phyloP scores from a whole-genome alignment of 2,329 filamentous ascomycete genomes.

The Zelopaecilomyces penicillatus region DNA sequence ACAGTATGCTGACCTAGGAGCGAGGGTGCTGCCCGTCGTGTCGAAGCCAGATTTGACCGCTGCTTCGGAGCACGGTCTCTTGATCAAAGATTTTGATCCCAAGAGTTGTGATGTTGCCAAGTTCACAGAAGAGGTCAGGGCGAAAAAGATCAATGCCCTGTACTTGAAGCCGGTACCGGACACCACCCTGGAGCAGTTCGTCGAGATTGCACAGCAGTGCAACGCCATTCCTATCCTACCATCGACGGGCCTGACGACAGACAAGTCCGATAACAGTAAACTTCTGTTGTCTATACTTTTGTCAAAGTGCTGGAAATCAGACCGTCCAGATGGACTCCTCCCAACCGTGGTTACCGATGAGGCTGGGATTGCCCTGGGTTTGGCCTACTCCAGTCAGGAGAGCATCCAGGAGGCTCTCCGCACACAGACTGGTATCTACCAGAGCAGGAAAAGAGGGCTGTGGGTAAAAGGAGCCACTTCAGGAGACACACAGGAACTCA shows the following conservation, averaged over 20 bases:
- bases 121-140: conserved; percentile 37
- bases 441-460: conserved; percentile 87
- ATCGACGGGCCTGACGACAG: conserved; percentile 59
- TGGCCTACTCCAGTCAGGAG: conserved; percentile 91
- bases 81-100: conserved; percentile 45
- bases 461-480: conserved; percentile 97
- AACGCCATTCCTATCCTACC: conserved; percentile 66
- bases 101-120: conserved; percentile 29
- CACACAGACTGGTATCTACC: conserved; percentile 77
- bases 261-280: conserved; percentile 50
- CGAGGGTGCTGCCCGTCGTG: conserved; percentile 46
- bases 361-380: conserved; percentile 69
- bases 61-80: conserved; percentile 40
- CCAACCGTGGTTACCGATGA: conserved; percentile 90
- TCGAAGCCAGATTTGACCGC: conserved; percentile 36
- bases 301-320: conserved; percentile 66
- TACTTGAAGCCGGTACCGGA: conserved; percentile 44
- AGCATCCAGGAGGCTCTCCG: conserved; percentile 80
- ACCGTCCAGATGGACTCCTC: conserved; percentile 74
- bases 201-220: conserved; percentile 39
- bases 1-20: conserved; percentile 46
- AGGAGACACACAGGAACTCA: conserved; percentile 83
- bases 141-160: conserved; percentile 37
- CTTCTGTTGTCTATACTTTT: conserved; percentile 60
- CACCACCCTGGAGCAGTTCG: conserved; percentile 36